Evolutionary conservation across 2,329 filamentous ascomycete genomes (phyloP).

Genomic region (Phialophora verrucosa): DNA sequence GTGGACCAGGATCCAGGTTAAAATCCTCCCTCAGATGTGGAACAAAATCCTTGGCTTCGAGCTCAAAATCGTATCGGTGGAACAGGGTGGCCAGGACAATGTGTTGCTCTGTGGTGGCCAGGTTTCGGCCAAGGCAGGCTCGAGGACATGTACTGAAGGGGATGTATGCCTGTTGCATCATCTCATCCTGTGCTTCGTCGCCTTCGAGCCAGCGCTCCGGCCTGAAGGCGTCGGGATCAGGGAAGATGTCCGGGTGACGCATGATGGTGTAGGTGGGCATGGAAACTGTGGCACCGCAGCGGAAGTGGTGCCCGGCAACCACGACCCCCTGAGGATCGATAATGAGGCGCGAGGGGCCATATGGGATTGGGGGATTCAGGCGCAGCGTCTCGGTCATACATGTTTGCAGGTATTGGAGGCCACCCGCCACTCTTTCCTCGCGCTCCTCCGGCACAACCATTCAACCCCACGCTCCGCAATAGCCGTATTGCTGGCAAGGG

Average conservation of each 20-base stretch:
- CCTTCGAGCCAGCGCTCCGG: neutral
- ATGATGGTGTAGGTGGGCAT: neutral
- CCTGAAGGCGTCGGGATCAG: neutral
- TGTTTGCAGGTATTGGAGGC: neutral
- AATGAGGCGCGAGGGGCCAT: neutral
- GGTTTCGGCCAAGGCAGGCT: conserved; percentile 1
- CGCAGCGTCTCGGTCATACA: neutral
- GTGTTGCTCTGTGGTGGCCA: neutral
- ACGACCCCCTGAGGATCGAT: neutral
- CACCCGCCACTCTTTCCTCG: too few species aligned
- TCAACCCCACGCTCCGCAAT: too few species aligned
- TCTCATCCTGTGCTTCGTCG: neutral
- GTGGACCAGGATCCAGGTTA: neutral
- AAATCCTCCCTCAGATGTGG: neutral
- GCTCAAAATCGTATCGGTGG: neutral
- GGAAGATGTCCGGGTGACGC: conserved; percentile 7
- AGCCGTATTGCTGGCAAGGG: too few species aligned
- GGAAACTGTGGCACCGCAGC: neutral
- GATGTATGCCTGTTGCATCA: neutral
- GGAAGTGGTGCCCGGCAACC: neutral
- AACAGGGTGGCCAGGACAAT: neutral
- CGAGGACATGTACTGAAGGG: neutral
- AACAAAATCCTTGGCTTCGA: neutral
- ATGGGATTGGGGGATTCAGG: neutral
- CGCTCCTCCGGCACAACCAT: too few species aligned